Evolutionary conservation across 225 moss, liverwort and hornwort genomes (phyloP), one percentile per base, ranked within the genome.

Genomic region (Polytrichum formosum): DNA sequence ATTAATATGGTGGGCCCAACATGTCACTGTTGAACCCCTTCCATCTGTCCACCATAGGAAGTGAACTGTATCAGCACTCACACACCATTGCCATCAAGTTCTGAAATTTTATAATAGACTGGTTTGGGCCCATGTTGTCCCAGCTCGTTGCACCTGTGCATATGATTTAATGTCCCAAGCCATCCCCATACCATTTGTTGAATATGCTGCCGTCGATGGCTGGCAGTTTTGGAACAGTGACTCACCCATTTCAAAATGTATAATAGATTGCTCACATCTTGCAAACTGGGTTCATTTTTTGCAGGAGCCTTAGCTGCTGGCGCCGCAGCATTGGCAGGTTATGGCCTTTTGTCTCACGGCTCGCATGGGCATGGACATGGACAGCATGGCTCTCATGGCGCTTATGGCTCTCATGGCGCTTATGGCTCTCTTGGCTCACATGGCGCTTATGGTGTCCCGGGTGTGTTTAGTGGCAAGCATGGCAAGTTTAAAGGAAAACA

Each of bases 281-380:
- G 20, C 25, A 33, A 7, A 19, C 30, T 31, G 26, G 65, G 30
- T 8, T 18, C 27, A 27, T 18, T 65, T 29, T 65, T 65, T 1
- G 31, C 65, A 65, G 65, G 65, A 20, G 65, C n/a, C 30, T 29
- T 65, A 27, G 65, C 31, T 20, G 65, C 65, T 20, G 65, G 65
- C 2, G 65, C 31, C 7, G 65, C 65, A 19, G 65, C 65, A 5
- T 30, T 65, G 31, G 29, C 27, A 7, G 64, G 26, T 6, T 28
- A 28, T 64, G 65, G 29, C 7, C 65, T 65, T 33, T 65, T 18
- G 7, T 65, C 65, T 20, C 65, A 65, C 3, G 26, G 65, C 18
- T 19, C 18, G 5, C 65, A 65, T 2, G 65, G 65, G 46, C 46
- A 4, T 4, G 46, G 31, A 31, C 31, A 31, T 66, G 13, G n/a